Evolutionary conservation across 78 protist genomes (phyloP).

Genomic region (Diacronema lutheri): DNA sequence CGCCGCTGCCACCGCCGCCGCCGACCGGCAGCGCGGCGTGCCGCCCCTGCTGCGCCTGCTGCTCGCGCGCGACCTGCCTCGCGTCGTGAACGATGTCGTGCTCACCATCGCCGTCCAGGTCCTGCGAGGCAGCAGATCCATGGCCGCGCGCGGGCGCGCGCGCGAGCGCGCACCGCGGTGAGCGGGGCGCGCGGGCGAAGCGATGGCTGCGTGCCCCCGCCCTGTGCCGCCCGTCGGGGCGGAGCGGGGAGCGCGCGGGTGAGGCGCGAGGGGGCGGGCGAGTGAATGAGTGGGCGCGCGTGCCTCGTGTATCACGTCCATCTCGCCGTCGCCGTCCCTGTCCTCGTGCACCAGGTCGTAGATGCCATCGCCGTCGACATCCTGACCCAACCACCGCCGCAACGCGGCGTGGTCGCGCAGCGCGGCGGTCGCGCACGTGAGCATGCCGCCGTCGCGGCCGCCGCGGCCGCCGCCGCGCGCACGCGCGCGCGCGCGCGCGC

Average conservation of each 20-base stretch:
- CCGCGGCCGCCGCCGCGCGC: too few species aligned
- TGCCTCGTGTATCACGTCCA: conserved; percentile 17
- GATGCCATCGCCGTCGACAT: not conserved
- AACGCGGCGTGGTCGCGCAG: too few species aligned
- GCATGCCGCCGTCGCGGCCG: too few species aligned
- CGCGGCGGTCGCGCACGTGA: too few species aligned
- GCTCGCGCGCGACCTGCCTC: not conserved
- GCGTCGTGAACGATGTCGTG: not conserved
- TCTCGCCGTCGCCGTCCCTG: not conserved
- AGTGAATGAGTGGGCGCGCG: too few species aligned
- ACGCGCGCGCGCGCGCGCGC: not conserved
- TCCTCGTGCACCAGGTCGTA: not conserved
- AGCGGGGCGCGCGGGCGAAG: too few species aligned
- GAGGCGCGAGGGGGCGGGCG: too few species aligned
- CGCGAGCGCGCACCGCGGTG: not conserved
- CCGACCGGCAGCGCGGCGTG: not conserved
- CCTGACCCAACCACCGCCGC: too few species aligned
- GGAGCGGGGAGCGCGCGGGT: too few species aligned
- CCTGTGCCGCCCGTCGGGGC: too few species aligned
- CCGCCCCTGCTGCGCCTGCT: not conserved
- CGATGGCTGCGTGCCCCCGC: too few species aligned
- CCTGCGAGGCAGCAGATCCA: conserved; percentile 7
- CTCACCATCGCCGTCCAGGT: conserved; percentile 13
- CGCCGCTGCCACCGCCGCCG: not conserved
- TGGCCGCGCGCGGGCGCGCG: too few species aligned